Conservation (phyloP, 345 rosid genomes). For the Excoecaria cochinchinensis region DNA sequence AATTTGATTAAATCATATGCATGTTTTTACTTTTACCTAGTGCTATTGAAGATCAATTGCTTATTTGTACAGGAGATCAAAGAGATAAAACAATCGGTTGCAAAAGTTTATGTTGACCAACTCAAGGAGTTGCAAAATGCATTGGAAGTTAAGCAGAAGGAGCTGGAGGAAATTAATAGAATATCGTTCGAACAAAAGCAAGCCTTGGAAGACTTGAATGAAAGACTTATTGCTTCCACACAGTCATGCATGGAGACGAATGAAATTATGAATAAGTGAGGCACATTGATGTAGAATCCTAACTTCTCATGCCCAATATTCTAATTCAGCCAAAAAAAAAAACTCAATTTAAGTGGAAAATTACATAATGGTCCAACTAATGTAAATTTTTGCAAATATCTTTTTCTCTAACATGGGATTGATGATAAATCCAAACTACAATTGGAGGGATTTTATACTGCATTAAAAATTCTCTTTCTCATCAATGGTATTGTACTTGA, state of each 20-base stretch:
- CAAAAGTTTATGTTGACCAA: slow-evolving; percentile 51
- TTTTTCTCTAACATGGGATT: neutral
- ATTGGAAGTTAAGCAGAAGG: slow-evolving; percentile 57
- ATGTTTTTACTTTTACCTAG: neutral
- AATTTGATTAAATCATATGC: neutral
- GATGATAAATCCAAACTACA: no score
- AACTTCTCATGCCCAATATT: neutral
- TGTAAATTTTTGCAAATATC: neutral
- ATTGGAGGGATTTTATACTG: neutral
- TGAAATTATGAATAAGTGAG: slow-evolving; percentile 75
- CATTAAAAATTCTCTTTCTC: neutral
- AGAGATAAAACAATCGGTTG: slow-evolving; percentile 58
- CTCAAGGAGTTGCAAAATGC: slow-evolving; percentile 47
- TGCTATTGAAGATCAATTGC: neutral
- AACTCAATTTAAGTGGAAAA: neutral
- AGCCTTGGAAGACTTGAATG: slow-evolving; percentile 70
- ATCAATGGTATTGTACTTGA: neutral
- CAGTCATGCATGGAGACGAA: slow-evolving; percentile 88
- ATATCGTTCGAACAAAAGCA: slow-evolving; percentile 75
- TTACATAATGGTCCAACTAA: neutral
- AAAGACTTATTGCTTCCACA: slow-evolving; percentile 70
- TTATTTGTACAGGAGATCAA: slow-evolving; percentile 63
- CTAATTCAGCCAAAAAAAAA: neutral
- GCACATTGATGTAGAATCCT: neutral
- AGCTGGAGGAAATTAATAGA: slow-evolving; percentile 55